Percentiles rank a stretch among this genome's conserved stretches.
phyloP scores from a whole-genome alignment of 2,329 filamentous ascomycete genomes.

The Stagonosporopsis tanaceti region DNA sequence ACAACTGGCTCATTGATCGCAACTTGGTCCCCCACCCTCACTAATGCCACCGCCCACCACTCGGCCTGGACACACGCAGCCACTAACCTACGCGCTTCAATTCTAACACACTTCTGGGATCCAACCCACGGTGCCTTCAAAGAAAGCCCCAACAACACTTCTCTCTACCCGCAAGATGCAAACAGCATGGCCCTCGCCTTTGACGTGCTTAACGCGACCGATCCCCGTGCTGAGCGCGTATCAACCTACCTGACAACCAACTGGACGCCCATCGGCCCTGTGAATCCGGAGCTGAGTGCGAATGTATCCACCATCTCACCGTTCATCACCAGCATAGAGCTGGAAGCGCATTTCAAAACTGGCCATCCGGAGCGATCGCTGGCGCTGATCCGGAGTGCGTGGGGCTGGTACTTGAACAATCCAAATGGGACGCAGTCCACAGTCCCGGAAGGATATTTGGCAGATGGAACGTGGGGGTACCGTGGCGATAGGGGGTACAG shows the following conservation, averaged over 20 bases:
- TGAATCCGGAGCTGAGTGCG: slow-evolving; percentile 63
- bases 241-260: slow-evolving; percentile 58
- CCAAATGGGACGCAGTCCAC: slow-evolving; percentile 66
- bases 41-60: not conserved
- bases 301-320: slow-evolving; percentile 59
- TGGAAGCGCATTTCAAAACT: slow-evolving; percentile 64
- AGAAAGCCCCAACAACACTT: slow-evolving; percentile 50
- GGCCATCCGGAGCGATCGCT: slow-evolving; percentile 61
- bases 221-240: slow-evolving; percentile 51
- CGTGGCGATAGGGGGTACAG: slow-evolving; percentile 61
- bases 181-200: slow-evolving; percentile 65
- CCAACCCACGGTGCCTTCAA: slow-evolving; percentile 43
- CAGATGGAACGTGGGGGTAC: slow-evolving; percentile 66
- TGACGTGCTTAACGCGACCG: slow-evolving; percentile 49
- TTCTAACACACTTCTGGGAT: slow-evolving; percentile 40
- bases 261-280: slow-evolving; percentile 65
- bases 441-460: slow-evolving; percentile 66
- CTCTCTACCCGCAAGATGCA: slow-evolving; percentile 58
- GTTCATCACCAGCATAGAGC: slow-evolving; percentile 67
- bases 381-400: slow-evolving; percentile 63
- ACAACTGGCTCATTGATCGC: not conserved
- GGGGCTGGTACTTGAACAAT: slow-evolving; percentile 69
- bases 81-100: slow-evolving; percentile 20
- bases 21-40: not conserved
- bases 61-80: not conserved